Conservation (phyloP, 129 eudicot genomes). For the Flaveria trinervia region DNA sequence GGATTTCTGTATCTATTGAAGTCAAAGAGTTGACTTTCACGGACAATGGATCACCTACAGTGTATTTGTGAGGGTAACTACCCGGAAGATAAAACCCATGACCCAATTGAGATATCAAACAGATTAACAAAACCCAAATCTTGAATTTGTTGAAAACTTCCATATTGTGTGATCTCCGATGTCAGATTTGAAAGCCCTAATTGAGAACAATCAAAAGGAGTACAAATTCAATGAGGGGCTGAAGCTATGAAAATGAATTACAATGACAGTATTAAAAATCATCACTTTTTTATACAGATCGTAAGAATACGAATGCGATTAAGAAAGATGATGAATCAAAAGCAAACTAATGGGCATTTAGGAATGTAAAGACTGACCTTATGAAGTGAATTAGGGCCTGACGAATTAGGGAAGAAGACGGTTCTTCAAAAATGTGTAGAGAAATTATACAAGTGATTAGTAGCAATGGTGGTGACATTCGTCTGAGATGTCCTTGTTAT, state of each 20-base stretch:
- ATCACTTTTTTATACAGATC: not conserved
- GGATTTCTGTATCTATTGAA: constrained; percentile 66
- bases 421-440: too few species aligned
- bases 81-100: constrained; percentile 43
- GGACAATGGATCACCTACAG: constrained; percentile 36
- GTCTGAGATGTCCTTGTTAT: too few species aligned
- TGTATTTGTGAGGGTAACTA: constrained; percentile 67
- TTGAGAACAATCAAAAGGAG: not conserved
- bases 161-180: constrained; percentile 22
- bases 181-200: constrained; percentile 24
- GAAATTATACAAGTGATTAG: not conserved
- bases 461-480: not conserved
- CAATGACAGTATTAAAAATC: too few species aligned
- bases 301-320: constrained; percentile 11
- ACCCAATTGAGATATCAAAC: constrained; percentile 34
- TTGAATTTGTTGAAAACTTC: constrained; percentile 27
- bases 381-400: constrained; percentile 28
- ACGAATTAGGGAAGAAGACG: constrained; percentile 30
- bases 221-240: not conserved
- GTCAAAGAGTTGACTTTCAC: constrained; percentile 57
- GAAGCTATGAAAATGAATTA: too few species aligned
- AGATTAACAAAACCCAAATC: constrained; percentile 34
- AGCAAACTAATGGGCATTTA: not conserved
- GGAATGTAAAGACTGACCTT: not conserved
- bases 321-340: not conserved